Evolutionary conservation across 495 filamentous ascomycete genomes (phyloP), one percentile per base, ranked within the genome.

Genomic region (Hamigera avellanea): DNA sequence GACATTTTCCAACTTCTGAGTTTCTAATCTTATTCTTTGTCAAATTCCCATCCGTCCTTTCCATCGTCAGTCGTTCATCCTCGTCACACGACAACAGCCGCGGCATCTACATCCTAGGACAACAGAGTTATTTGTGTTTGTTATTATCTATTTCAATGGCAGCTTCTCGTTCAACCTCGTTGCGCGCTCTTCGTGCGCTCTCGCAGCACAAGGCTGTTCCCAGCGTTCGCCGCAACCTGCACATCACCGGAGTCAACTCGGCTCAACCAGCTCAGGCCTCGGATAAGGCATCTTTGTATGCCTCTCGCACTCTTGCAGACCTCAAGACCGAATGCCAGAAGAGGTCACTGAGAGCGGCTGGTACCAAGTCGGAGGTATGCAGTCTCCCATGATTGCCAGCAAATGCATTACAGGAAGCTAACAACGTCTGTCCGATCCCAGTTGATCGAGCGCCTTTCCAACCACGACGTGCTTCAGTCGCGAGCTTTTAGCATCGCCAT

Each of bases 401-500:
- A 38, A 14, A 12, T 14, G 13, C 23, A 19, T 23, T 10, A 30
- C 19, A 37, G 41, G 28, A 36, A 39, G 26, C 37, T 31, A 19
- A 29, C 19, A 35, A n/a, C 4, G 10, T 13, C 12, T 30, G 6
- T 10, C 10, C 23, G 17, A 28, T 12, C 9, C 18, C 37, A 75
- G 70, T 63, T 75, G 25, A 54, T 66, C 13, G 55, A 66, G 37
- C 70, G 69, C 39, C 62, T 75, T 35, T 57, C 63, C 48, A 71
- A 67, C 52, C 60, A 71, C 50, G 69, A 75, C 33, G 52, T 67
- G 42, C 52, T 70, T 21, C 60, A 67, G 37, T 64, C 64, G 30
- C 70, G 69, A 19, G 62, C 69, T 39, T 74, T 72, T 53, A 67
- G 59, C 57, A 74, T 71, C 49, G 65, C 67, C 31, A 61, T 69